Percentiles rank a stretch among this genome's conserved stretches.
Conservation (phyloP, 2,329 filamentous ascomycete genomes). For the Diaporthe citriasiana region DNA sequence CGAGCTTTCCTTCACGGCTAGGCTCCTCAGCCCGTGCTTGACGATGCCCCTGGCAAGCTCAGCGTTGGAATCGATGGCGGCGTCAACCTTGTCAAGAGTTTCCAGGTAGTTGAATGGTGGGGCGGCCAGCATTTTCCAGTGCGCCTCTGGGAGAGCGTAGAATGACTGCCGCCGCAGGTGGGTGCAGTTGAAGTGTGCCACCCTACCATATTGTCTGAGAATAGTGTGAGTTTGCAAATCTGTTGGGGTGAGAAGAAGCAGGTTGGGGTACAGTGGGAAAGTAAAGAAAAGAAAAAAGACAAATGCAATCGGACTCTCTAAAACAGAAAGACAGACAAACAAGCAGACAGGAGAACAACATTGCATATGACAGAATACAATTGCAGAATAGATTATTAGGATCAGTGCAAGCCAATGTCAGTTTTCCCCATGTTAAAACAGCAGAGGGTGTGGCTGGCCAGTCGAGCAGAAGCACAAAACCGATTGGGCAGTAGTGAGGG, state of each 20-base stretch:
- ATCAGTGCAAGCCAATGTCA: not conserved
- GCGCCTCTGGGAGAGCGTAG: slow-evolving; percentile 86
- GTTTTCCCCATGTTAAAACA: not conserved
- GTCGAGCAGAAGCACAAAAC: not conserved
- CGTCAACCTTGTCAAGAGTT: slow-evolving; percentile 83
- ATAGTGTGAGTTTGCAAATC: slow-evolving; percentile 41
- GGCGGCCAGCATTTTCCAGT: slow-evolving; percentile 85
- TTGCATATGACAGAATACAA: not conserved
- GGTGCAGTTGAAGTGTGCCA: slow-evolving; percentile 90
- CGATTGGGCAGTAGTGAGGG: slow-evolving; percentile 36
- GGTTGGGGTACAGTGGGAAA: not conserved
- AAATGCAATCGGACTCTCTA: not conserved
- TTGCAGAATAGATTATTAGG: not conserved
- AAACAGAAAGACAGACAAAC: not conserved
- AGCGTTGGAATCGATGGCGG: slow-evolving; percentile 90
- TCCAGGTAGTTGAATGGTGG: slow-evolving; percentile 88
- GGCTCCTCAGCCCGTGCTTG: slow-evolving; percentile 75
- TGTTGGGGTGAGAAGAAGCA: not conserved
- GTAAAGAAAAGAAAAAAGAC: too few relatives aligned
- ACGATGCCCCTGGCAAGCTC: slow-evolving; percentile 86
- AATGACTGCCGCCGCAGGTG: slow-evolving; percentile 93
- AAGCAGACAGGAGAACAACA: not conserved
- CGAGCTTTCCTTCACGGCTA: slow-evolving; percentile 62
- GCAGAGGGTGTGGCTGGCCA: not conserved
- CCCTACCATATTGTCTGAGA: slow-evolving; percentile 83